Conservation (phyloP, 1,284 basidiomycete genomes). For the Microbotryomycetes sp. region DNA sequence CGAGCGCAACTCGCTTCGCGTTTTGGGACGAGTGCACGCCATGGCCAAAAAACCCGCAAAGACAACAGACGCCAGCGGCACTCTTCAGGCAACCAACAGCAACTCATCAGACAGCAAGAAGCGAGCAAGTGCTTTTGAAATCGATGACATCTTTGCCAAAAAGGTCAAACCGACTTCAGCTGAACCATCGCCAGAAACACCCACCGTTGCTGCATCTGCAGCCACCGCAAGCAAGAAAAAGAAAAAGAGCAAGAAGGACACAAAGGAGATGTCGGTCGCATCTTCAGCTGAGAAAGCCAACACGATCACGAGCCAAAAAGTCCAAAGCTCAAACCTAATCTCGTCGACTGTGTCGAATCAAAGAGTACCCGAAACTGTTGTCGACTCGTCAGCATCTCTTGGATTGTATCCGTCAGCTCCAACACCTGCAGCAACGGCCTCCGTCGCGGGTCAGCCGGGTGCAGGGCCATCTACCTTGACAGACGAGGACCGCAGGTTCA, state of each 20-base stretch:
- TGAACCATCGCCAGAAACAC: neutral
- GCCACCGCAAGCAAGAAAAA: neutral
- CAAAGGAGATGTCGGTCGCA: neutral
- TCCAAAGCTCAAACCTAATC: neutral
- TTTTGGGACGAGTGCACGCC: neutral
- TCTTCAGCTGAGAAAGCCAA: slow-evolving; percentile 1
- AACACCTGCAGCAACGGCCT: neutral
- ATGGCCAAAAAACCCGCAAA: neutral
- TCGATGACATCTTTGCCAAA: slow-evolving; percentile 37
- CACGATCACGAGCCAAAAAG: neutral
- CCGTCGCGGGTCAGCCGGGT: slow-evolving; percentile 18
- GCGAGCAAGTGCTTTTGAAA: slow-evolving; percentile 27
- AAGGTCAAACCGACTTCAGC: slow-evolving; percentile 17
- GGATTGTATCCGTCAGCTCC: slow-evolving; percentile 17
- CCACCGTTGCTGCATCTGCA: neutral
- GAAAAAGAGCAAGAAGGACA: neutral
- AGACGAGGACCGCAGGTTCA: slow-evolving; percentile 27
- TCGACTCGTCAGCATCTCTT: slow-evolving; percentile 23
- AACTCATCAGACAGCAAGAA: slow-evolving; percentile 13
- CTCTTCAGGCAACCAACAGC: neutral
- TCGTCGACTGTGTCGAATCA: neutral
- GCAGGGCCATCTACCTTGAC: slow-evolving; percentile 16
- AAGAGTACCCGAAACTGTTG: slow-evolving; percentile 13
- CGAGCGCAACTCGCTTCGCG: neutral
- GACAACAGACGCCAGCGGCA: neutral